Conservation (phyloP, 2,329 filamentous ascomycete species). For the Trichoderma gracile region DNA sequence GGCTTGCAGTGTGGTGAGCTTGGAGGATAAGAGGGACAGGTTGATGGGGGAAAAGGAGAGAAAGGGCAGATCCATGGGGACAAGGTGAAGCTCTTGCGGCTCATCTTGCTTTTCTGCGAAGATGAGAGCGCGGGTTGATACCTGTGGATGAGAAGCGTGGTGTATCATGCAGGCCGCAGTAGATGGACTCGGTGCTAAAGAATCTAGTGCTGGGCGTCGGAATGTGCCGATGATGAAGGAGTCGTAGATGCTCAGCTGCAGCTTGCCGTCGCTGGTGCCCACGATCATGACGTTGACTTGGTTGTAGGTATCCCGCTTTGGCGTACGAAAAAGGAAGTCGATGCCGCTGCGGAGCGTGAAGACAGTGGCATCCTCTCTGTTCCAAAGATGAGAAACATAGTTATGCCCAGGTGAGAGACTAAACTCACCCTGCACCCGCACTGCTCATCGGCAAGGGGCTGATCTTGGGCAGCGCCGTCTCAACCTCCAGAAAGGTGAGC, state of each 20-base stretch:
- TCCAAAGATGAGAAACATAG: not conserved
- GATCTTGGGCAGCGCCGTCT: slow-evolving; percentile 73
- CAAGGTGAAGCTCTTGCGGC: slow-evolving; percentile 50
- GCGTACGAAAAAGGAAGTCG: slow-evolving; percentile 67
- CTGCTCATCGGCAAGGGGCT: slow-evolving; percentile 65
- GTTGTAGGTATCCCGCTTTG: slow-evolving; percentile 65
- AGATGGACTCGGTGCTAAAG: slow-evolving; percentile 25
- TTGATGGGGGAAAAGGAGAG: slow-evolving; percentile 76
- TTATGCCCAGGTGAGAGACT: too few species aligned
- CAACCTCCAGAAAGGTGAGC: slow-evolving; percentile 73
- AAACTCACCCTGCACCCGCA: slow-evolving; percentile 61
- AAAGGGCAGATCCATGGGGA: slow-evolving; percentile 82
- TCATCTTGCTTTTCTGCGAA: slow-evolving; percentile 44
- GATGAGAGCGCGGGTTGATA: slow-evolving; percentile 75
- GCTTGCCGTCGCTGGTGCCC: slow-evolving; percentile 67
- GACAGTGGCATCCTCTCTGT: slow-evolving; percentile 57
- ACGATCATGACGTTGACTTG: slow-evolving; percentile 78
- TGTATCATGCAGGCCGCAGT: slow-evolving; percentile 43
- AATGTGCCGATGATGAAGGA: slow-evolving; percentile 77
- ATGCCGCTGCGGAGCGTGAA: slow-evolving; percentile 70
- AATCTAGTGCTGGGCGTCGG: slow-evolving; percentile 45
- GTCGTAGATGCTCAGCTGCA: slow-evolving; percentile 82
- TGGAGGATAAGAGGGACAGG: slow-evolving; percentile 79
- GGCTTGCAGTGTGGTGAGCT: slow-evolving; percentile 84
- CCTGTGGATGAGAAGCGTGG: slow-evolving; percentile 71